Evolutionary conservation across 2,329 filamentous ascomycete species (phyloP), one percentile per base, ranked within the genome.

Genomic region (Lachnum nothofagi): DNA sequence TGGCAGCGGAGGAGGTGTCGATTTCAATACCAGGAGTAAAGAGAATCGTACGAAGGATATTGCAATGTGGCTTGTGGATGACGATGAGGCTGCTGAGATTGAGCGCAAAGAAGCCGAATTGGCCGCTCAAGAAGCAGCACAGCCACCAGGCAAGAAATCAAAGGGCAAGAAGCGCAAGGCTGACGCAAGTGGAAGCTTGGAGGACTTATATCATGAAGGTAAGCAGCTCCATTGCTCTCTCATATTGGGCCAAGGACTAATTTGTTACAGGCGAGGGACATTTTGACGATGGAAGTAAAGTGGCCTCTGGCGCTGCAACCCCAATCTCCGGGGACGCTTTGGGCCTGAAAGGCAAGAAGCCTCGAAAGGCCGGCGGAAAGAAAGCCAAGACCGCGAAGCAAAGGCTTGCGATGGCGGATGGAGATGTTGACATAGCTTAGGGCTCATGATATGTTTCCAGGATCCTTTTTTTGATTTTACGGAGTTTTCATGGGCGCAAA

Each of bases 151-250:
- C 70, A 70, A 75, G 57, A 82, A 82, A 72, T 82, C 79, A 69
- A 82, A 79, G 49, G 78, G 77, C 31, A 74, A 69, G 55, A 81
- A 80, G 66, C 70, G 76, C 50, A 81, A 81, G 68, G 72, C 74
- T 53, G 72, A 71, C 35, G 74, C 73, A 51, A 68, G 63, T 31
- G 79, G 80, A 61, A 91, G 86, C 63, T 72, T 97, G 69, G 93
- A 97, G 67, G 91, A 96, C 65, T 90, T 98, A 88, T 98, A 98
- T 72, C 93, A 98, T 67, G 93, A 98, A 78, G 93, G 93, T 95
- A 68, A 83, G 88, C 72, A 46, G 4, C 5, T 44, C 27, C 44
- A 44, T 16, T 31, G 37, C 20, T 25, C 8, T 5, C 60, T 43
- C 62, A 48, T 42, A 19, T 44, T 29, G 31, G 50, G 33, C 48